These are phyloP conservation scores for Jaenimonas drosophilae DNA, from an alignment of 208 protist genomes.

Conservation along the genomic window DNA sequence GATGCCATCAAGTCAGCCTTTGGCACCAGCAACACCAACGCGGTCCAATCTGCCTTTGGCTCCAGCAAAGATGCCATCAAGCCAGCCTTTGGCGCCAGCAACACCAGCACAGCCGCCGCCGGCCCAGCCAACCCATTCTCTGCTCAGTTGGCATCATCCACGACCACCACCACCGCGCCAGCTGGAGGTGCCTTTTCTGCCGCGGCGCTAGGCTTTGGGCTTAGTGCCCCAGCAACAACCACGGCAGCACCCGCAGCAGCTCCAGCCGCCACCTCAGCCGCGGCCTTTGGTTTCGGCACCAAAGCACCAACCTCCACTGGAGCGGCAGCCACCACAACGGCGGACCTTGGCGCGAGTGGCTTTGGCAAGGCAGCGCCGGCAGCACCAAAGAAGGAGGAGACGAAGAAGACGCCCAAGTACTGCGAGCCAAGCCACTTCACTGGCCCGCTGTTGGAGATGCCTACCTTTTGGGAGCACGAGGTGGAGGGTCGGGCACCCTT, in stretches of 20 bases:
- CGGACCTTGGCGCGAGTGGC: slow-evolving; percentile 4
- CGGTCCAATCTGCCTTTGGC: slow-evolving; percentile 9
- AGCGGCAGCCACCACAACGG: background rate
- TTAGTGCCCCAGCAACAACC: background rate
- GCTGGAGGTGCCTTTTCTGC: background rate
- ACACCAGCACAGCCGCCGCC: too few species aligned
- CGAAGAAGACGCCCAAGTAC: slow-evolving; percentile 24
- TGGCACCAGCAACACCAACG: too few species aligned
- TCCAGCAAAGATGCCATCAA: too few species aligned
- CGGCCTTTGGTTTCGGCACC: background rate
- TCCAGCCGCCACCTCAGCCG: background rate
- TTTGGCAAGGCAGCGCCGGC: slow-evolving; percentile 2
- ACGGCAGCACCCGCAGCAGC: slow-evolving; percentile 1
- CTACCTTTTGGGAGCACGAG: slow-evolving; percentile 70
- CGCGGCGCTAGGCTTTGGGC: slow-evolving; percentile 13
- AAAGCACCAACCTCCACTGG: background rate
- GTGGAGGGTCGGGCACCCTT: slow-evolving; percentile 57
- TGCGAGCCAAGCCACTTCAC: slow-evolving; percentile 68
- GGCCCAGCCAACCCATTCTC: background rate
- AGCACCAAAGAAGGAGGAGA: slow-evolving; percentile 7
- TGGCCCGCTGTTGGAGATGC: slow-evolving; percentile 73
- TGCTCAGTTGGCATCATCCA: background rate
- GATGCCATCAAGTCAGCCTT: too few species aligned
- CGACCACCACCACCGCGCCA: background rate
- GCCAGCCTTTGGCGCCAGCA: too few species aligned